A percentile compares a stretch with the other conserved stretches of the same genome.
Evolutionary conservation across 495 filamentous ascomycete species (phyloP).

Genomic region (Hyaloscypha variabilis): DNA sequence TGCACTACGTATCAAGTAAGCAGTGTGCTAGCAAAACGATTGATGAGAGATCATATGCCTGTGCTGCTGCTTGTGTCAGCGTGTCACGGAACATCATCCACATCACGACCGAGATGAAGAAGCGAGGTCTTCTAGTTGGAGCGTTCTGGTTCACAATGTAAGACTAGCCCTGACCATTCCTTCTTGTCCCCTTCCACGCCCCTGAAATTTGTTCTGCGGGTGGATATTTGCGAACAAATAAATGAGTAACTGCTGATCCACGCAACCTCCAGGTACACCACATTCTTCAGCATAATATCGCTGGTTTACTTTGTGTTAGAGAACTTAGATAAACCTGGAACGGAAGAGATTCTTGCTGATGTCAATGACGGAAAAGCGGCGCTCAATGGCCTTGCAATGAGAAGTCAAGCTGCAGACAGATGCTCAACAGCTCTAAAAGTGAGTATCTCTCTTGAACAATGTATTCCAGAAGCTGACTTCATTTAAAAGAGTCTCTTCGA

Average conservation of each 20-base stretch:
- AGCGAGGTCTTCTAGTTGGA: conserved; percentile 77
- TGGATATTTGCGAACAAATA: not conserved
- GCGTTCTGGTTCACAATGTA: conserved; percentile 85
- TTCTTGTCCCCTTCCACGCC: not conserved
- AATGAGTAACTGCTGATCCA: too few species aligned
- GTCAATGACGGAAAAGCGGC: conserved; percentile 81
- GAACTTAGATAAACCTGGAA: conserved; percentile 79
- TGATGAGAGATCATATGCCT: conserved; percentile 87
- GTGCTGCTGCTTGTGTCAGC: conserved; percentile 88
- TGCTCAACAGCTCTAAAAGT: conserved; percentile 78
- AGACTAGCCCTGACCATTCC: not conserved
- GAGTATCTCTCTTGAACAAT: conserved; percentile 27
- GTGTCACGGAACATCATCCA: conserved; percentile 94
- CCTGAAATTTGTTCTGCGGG: not conserved
- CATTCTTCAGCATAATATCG: conserved; percentile 91
- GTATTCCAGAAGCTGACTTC: conserved; percentile 31
- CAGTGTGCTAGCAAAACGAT: conserved; percentile 64
- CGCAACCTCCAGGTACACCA: conserved; percentile 70
- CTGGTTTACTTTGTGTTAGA: conserved; percentile 89
- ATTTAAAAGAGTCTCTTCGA: conserved; percentile 70
- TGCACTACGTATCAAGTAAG: conserved; percentile 87
- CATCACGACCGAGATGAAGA: conserved; percentile 88
- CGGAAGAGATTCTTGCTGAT: conserved; percentile 78
- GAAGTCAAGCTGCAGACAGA: conserved; percentile 85
- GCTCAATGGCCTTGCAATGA: conserved; percentile 74